These are phyloP conservation scores for Fraxinus velutina DNA, from an alignment of 305 asterid genomes.

Conservation along the genomic window DNA sequence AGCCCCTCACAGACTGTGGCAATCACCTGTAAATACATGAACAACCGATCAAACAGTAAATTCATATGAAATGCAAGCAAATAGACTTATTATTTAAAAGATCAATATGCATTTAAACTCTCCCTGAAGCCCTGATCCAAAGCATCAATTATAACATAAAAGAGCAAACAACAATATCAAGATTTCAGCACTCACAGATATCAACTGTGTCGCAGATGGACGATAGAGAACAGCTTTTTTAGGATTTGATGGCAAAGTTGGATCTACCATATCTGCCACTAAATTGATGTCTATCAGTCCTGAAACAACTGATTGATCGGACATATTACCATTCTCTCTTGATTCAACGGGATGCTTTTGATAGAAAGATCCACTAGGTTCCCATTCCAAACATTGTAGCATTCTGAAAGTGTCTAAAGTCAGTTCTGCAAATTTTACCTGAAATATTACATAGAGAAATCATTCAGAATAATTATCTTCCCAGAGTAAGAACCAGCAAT, in stretches of 20 bases:
- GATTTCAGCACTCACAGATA: constrained; percentile 67
- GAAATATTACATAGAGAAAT: constrained; percentile 30
- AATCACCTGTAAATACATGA: constrained; percentile 54
- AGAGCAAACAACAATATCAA: constrained; percentile 9
- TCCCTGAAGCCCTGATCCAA: constrained; percentile 8
- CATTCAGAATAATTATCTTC: constrained; percentile 14
- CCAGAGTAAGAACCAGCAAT: constrained; percentile 2
- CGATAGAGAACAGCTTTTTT: constrained; percentile 82
- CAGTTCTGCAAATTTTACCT: constrained; percentile 94
- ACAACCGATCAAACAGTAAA: constrained; percentile 18
- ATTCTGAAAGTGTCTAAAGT: constrained; percentile 87
- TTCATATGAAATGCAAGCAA: constrained; percentile 2
- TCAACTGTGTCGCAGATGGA: constrained; percentile 75
- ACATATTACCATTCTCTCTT: constrained; percentile 53
- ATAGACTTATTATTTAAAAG: background rate
- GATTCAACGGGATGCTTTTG: constrained; percentile 59
- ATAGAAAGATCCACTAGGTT: constrained; percentile 83
- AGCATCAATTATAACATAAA: constrained; percentile 9
- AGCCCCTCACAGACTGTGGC: constrained; percentile 89
- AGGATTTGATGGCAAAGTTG: constrained; percentile 92
- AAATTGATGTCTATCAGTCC: constrained; percentile 81
- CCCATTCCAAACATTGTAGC: constrained; percentile 99
- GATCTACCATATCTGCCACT: constrained; percentile 88
- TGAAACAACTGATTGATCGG: constrained; percentile 78
- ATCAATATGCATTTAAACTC: background rate